Percentiles rank a stretch among this genome's conserved stretches.
Evolutionary conservation across 208 protist species (phyloP).

Genomic region (Wallacemonas sp.): DNA sequence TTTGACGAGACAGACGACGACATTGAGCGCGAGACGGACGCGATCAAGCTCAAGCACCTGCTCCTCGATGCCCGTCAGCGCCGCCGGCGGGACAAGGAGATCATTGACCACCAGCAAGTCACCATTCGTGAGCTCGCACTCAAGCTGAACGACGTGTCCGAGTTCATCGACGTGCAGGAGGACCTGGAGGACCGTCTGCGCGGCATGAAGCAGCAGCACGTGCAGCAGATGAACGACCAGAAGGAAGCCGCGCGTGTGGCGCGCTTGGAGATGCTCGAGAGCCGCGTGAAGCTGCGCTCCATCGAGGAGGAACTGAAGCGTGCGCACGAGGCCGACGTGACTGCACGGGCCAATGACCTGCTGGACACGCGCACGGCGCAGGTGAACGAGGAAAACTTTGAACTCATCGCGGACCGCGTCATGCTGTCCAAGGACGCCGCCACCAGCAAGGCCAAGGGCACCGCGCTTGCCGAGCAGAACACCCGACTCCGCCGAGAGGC

Average conservation of each 20-base stretch:
- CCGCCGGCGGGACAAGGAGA: constrained; percentile 37
- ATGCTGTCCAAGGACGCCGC: constrained; percentile 59
- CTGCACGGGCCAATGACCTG: constrained; percentile 54
- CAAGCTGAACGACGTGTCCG: constrained; percentile 51
- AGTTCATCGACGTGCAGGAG: constrained; percentile 58
- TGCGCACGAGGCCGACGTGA: constrained; percentile 58
- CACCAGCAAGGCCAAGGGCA: constrained; percentile 11
- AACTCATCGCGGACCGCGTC: constrained; percentile 71
- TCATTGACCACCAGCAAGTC: constrained; percentile 46
- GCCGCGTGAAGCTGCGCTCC: constrained; percentile 66
- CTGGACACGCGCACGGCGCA: constrained; percentile 64
- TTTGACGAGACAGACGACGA: neutral
- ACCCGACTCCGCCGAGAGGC: constrained; percentile 40
- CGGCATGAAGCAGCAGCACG: constrained; percentile 29
- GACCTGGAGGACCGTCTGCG: constrained; percentile 52
- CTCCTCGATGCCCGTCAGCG: constrained; percentile 21
- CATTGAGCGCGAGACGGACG: constrained; percentile 3
- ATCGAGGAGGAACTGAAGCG: constrained; percentile 48
- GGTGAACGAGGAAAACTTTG: constrained; percentile 71
- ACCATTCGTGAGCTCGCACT: constrained; percentile 56
- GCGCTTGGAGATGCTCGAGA: constrained; percentile 72
- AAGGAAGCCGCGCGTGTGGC: constrained; percentile 27
- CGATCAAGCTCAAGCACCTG: constrained; percentile 6
- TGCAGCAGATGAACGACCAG: constrained; percentile 31
- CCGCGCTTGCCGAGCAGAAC: constrained; percentile 47